Evolutionary conservation across 2,329 filamentous ascomycete genomes (phyloP), one percentile per base, ranked within the genome.

Genomic region (Colletotrichum destructivum): DNA sequence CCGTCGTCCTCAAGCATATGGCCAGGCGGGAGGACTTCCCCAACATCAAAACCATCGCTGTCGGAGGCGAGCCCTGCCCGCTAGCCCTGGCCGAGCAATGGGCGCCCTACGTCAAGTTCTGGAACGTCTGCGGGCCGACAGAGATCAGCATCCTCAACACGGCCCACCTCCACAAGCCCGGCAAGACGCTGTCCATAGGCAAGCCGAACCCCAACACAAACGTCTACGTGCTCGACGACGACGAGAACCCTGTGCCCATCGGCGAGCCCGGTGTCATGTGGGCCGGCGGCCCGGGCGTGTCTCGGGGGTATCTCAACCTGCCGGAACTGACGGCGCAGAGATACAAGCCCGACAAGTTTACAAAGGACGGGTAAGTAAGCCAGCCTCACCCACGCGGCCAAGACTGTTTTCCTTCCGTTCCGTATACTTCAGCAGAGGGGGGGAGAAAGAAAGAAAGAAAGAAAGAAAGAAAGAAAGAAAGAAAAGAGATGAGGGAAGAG

Each of bases 141-240:
- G 89, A 91, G 76, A 87, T 88, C 16, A 90, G 87, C 1, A 88
- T 90, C 62, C 83, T 90, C 64, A 90, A 90, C 77, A 88, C 88
- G 23, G 71, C 73, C 9, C 71, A 74, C 47, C 71, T 71, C 7
- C 73, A 74, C 57, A 62, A 31, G 35, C 75, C 78, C 35, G 87
- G 87, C 2, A 77, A 80, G 46, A 78, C 80, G 2, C 76, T 90
- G 4, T 86, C 87, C 0, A 90, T 90, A 71, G 89, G 89, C 6
- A 82, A 77, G 42, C 88, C 88, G 0, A 86, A 87, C 0, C 87
- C 88, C 3, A 90, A 90, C 77, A 90, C 87, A 40, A 86, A 79
- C 18, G 84, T 89, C 16, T 89, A 89, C 73, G 82, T 90, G 31
- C 79, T 90, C 16, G 85, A 88, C 62, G 75, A 85, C 5, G 71